Base-by-base conservation (phyloP, 805 yeast species). In the Saccharomyces kudriavzevii region DNA sequence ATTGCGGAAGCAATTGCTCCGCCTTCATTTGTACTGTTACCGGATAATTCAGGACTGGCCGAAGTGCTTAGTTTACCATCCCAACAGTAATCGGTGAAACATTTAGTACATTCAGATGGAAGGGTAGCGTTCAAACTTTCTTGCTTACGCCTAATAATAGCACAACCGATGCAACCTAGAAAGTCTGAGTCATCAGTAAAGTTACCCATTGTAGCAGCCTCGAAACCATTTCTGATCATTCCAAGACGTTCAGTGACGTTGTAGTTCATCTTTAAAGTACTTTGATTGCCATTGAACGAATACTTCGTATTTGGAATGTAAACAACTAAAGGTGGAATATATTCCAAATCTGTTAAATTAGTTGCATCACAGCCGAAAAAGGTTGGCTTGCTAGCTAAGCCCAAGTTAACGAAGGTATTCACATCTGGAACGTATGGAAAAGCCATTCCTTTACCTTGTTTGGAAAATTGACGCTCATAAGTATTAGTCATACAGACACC, bases 401-500 rank as follows among this genome's bases (percentile, higher is more conserved):
- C 85, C 58, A 72, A 61, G 55, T 77, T 76, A 27, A 80, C 63
- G 67, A 88, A 85, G 0, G 90, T 78, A 47, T 76, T 70, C 28
- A 67, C 71, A 65, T 82, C 91, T 13, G 96, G 96, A 52, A 89
- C 91, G 59, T 85, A 80, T 9, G 96, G 96, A 76, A 86, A 87
- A 2, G 84, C 74, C 27, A 87, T 79, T 49, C 81, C 80, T 57
- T 77, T 74, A 29, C 84, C 84, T 54, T 58, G 67, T 59, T 78
- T 77, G 20, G 58, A 40, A 59, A 81, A 83, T 69, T 84, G 89
- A 57, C 90, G 76, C 56, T 74, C 71, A 63, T 78, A 85, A 13
- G 87, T 79, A 47, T 67, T 62, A 22, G 76, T 77, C 52, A 87
- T 62, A 1, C 89, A 77, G 3, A 80, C 60, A 49, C 91, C 92